Base-by-base conservation (phyloP, 257 asterid species). In the Echium plantagineum region DNA sequence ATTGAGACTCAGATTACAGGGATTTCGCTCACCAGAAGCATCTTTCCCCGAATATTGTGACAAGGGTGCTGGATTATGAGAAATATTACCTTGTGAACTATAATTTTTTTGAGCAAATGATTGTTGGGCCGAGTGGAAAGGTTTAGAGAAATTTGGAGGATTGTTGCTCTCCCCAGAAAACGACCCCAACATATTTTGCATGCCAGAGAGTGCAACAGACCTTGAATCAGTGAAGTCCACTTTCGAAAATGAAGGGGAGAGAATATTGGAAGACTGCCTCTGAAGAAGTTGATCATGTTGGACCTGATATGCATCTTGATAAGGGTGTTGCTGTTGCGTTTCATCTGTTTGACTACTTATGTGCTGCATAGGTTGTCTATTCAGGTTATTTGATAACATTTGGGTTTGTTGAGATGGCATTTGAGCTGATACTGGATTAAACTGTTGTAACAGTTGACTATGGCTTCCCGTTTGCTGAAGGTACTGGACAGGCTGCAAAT, bases 151-250 rank as follows among this genome's bases (percentile, higher is more conserved):
- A 74, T 71, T 82, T 48, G 82, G 54, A 15, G 78, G 81, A 74
- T 80, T 83, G 17, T 75, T 71, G 68, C 81, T 85, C 63, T 91
- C 94, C 69, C 87, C 95, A 7, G 82, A 70, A 61, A 87, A 68
- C 0, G 93, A 74, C 57, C 94, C 94, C 60, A 89, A 66, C 86
- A 84, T 72, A 66, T 86, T 81, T 59, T 84, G 97, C 83, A 84
- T 64, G 56, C 77, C 66, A 42, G 85, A 60, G 62, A 83, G 85
- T 64, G 82, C 63, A 68, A 68, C 24, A 5, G 87, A 49, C 75
- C 72, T 84, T 22, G 77, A 69, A 61, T 77, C 84, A n/a, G 80
- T 21, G 49, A 78, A 79, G 52, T 84, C 88, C 0, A 84, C 26
- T 70, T 82, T 87, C 12, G 86, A 61, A 69, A 83, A 84, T 5